These are phyloP conservation scores for Omphalotus guepiniiformis DNA, from an alignment of 768 basidiomycete species.

Conservation along the genomic window DNA sequence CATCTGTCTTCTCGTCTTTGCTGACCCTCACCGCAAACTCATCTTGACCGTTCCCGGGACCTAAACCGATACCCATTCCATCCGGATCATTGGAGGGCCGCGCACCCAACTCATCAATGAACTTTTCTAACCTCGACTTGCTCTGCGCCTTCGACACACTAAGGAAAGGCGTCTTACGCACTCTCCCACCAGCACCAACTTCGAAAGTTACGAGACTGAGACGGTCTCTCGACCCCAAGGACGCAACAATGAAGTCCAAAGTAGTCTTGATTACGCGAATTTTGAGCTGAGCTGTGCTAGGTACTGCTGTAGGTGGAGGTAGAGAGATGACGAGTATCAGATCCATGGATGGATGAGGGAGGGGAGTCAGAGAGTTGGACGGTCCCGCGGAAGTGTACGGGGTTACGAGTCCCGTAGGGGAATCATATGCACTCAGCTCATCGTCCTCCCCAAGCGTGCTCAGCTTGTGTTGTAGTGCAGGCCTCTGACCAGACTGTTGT, in stretches of 20 bases:
- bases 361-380: conserved; percentile 75
- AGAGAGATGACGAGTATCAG: conserved; percentile 89
- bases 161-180: conserved; percentile 94
- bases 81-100: conserved; percentile 22
- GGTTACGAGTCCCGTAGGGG: conserved; percentile 53
- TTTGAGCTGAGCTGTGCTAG: conserved; percentile 82
- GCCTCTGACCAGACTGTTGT: conserved; percentile 29
- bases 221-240: conserved; percentile 73
- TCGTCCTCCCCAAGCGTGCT: conserved; percentile 71
- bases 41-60: conserved; percentile 32
- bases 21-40: conserved; percentile 65
- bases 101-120: conserved; percentile 61
- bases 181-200: conserved; percentile 73
- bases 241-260: conserved; percentile 80
- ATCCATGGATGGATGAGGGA: conserved; percentile 86
- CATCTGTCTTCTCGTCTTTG: conserved; percentile 93
- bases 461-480: conserved; percentile 42
- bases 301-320: conserved; percentile 65
- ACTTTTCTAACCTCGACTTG: conserved; percentile 64
- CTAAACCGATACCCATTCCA: background rate
- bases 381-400: conserved; percentile 72
- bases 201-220: conserved; percentile 92
- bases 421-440: conserved; percentile 53
- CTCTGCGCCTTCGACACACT: conserved; percentile 65
- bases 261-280: conserved; percentile 84